A percentile compares a stretch with the other conserved stretches of the same genome.
These are phyloP conservation scores for Sechiopsis laciniata DNA, from an alignment of 306 rosid genomes.

Conservation along the genomic window DNA sequence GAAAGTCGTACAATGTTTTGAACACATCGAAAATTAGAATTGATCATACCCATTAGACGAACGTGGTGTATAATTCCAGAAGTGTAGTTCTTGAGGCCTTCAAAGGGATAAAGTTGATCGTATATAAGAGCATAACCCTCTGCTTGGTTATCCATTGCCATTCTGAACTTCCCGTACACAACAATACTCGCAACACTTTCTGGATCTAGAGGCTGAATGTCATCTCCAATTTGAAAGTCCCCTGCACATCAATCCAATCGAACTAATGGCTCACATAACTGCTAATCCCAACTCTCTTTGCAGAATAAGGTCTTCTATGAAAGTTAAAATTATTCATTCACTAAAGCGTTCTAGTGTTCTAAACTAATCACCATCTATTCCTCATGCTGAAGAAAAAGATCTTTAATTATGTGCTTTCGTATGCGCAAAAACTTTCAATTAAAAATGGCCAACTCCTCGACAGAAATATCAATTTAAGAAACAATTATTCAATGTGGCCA, in stretches of 20 bases:
- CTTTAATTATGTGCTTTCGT: not conserved
- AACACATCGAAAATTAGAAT: not conserved
- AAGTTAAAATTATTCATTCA: not conserved
- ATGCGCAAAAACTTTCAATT: not conserved
- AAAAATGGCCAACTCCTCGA: not conserved
- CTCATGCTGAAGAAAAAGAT: not conserved
- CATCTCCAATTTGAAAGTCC: conserved; percentile 77
- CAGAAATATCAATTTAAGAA: not conserved
- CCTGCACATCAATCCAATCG: conserved; percentile 39
- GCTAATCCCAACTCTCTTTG: not conserved
- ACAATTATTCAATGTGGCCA: not conserved
- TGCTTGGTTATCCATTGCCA: conserved; percentile 32
- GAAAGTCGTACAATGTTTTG: not conserved
- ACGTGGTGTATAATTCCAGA: conserved; percentile 94
- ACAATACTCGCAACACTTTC: conserved; percentile 53
- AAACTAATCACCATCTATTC: not conserved
- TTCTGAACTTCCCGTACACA: conserved; percentile 45
- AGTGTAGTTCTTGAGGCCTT: conserved; percentile 87
- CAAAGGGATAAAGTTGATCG: conserved; percentile 72
- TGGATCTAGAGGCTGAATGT: conserved; percentile 59
- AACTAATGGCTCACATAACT: not conserved
- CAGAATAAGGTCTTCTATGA: not conserved
- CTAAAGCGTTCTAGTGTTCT: not conserved
- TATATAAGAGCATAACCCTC: conserved; percentile 67
- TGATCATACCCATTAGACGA: conserved; percentile 57